Conservation (phyloP, 768 basidiomycete species). For the Asterophora parasitica region DNA sequence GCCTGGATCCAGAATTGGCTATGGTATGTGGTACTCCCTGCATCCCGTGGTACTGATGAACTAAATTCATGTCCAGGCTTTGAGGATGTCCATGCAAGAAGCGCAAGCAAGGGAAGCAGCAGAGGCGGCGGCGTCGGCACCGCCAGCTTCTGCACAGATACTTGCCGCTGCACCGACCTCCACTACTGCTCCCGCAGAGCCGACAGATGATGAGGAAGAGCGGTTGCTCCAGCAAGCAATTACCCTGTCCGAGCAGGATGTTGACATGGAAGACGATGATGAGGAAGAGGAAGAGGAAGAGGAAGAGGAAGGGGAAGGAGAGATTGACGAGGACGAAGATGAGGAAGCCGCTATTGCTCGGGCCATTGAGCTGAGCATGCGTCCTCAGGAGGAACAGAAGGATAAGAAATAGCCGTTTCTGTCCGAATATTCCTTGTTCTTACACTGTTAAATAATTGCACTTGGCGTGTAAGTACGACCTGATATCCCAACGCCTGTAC, state of each 20-base stretch:
- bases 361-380: constrained; percentile 95
- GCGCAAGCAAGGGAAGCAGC: constrained; percentile 73
- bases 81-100: constrained; percentile 97
- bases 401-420: constrained; percentile 27
- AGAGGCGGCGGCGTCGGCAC: constrained; percentile 37
- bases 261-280: constrained; percentile 44
- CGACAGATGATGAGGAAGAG: constrained; percentile 72
- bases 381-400: constrained; percentile 37
- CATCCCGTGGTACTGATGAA: background rate
- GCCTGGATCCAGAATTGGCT: constrained; percentile 92
- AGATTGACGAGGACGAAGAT: constrained; percentile 60
- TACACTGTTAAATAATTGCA: too few species aligned
- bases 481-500: too few species aligned
- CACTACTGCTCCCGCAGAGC: constrained; percentile 32
- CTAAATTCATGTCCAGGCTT: constrained; percentile 49
- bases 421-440: too few species aligned
- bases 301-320: constrained; percentile 45
- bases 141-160: constrained; percentile 29
- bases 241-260: constrained; percentile 62
- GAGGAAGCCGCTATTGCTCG: constrained; percentile 88
- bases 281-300: constrained; percentile 70
- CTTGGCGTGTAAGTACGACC: too few species aligned
- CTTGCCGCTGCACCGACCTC: constrained; percentile 21
- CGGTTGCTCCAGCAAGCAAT: constrained; percentile 72
- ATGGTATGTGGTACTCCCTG: constrained; percentile 55